Base-by-base conservation (phyloP, 1,284 basidiomycete species). In the Malassezia psittaci region DNA sequence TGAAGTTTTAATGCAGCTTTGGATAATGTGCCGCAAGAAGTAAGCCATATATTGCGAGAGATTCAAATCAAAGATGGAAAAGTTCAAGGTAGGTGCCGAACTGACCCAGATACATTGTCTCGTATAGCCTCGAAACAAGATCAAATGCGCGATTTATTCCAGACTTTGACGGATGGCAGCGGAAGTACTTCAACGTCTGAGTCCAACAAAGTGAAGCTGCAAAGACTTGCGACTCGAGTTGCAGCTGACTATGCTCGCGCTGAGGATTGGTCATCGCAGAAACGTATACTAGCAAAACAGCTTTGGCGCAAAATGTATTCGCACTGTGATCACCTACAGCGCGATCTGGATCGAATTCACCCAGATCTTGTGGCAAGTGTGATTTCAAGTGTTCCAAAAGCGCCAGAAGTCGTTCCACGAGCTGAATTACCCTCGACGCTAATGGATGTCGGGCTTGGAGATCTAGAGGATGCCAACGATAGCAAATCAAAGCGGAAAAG, bases 61-160 rank as follows among this genome's bases (percentile, higher is more conserved):
- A 72, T 74, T 39, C 65, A 72, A 37, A 65, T 71, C 50, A 74
- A 74, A 54, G 72, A 74, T 49, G 58, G 53, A 45, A 72, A 74
- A 54, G 61, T 67, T 13, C 68, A 73, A 51, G 63, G 61, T 63
- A 29, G n/a, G 53, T 48, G 10, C n/a, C 10, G 2, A 3, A 10
- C 39, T 2, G 18, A 41, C 5, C 9, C 43, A 58, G 69, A 71
- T 10, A 44, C 66, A 15, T 54, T 72, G 7, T 61, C 68, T 7
- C 68, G 67, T 42, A 64, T 72, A 13, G 48, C 65, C 13, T 57
- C 66, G 15, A 51, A 69, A n/a, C 68, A 72, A 35, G 37, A 57
- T 15, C 66, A 68, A 35, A 57, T 69, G 39, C 57, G 60, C 11
- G 67, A 69, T 42, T 44, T 69, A 2, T 57, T 66, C 42, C 24